Conservation (phyloP, 2,329 filamentous ascomycete species). For the Davidsoniella virescens region DNA sequence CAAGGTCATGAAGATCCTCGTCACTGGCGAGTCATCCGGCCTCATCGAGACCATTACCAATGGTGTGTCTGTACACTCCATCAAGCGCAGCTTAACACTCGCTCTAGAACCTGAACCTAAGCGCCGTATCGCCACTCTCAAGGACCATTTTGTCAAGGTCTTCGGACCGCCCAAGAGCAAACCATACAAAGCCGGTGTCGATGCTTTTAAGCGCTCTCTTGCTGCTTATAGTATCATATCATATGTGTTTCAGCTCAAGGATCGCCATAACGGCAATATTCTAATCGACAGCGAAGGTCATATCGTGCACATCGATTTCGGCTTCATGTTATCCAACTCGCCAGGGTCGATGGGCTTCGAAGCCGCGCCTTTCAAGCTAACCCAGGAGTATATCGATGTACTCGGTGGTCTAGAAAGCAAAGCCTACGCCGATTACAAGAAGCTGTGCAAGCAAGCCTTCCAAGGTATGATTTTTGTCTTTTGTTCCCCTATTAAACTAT, state of each 20-base stretch:
- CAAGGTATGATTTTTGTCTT: slow-evolving; percentile 37
- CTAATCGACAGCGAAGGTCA: slow-evolving; percentile 74
- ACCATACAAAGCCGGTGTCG: slow-evolving; percentile 53
- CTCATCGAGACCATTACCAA: slow-evolving; percentile 81
- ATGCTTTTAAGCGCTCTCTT: slow-evolving; percentile 66
- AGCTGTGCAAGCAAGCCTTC: slow-evolving; percentile 67
- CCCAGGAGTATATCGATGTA: slow-evolving; percentile 73
- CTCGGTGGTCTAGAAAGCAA: slow-evolving; percentile 55
- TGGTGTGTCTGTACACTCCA: slow-evolving; percentile 70
- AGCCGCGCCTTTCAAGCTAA: slow-evolving; percentile 74
- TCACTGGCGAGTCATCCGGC: slow-evolving; percentile 70
- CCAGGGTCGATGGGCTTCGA: slow-evolving; percentile 74
- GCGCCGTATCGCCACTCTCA: slow-evolving; percentile 61
- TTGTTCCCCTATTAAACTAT: not conserved
- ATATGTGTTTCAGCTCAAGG: slow-evolving; percentile 71
- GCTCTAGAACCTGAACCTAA: slow-evolving; percentile 33
- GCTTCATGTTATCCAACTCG: slow-evolving; percentile 79
- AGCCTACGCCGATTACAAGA: slow-evolving; percentile 62
- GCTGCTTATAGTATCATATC: slow-evolving; percentile 76
- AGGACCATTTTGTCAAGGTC: slow-evolving; percentile 66
- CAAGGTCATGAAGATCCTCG: slow-evolving; percentile 72
- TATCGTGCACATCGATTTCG: slow-evolving; percentile 79
- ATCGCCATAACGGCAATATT: slow-evolving; percentile 75
- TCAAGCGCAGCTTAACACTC: slow-evolving; percentile 68
- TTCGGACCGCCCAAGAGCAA: slow-evolving; percentile 57